Evolutionary conservation across 164 flowering plant species (phyloP), one percentile per base, ranked within the genome.

Genomic region (Sextonia rubra): DNA sequence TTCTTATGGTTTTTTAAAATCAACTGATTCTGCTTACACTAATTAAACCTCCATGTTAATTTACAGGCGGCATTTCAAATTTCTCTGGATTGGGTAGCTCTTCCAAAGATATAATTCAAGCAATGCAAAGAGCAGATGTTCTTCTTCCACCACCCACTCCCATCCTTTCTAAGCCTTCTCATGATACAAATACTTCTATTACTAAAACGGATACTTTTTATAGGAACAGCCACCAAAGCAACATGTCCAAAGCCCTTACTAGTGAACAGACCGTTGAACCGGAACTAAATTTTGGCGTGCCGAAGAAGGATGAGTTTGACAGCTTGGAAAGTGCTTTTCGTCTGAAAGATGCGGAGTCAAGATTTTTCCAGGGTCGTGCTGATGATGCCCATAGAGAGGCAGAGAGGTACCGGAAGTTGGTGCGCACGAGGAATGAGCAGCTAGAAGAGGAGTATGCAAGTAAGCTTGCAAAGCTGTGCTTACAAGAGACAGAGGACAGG

Each of bases 361-460:
- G 86, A 76, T 90, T 95, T 97, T 95, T 93, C 80, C 94, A 93
- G 76, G 84, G 44, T 77, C 83, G 84, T n/a, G 97, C 98, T 22
- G 99, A 93, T 75, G 97, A 93, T 26, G 98, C 99, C 12, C 78
- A 89, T 30, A 84, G 87, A 71, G 98, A 93, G 67, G 93, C 96
- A 3, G 99, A 95, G 68, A 75, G 79, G 20, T 87, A 73, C 78
- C 75, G 76, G n/a, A 73, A 81, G 65, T 79, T 91, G 83, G 87
- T 86, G 18, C 78, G 82, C n/a, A 72, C 80, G 2, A 85, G 78
- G 70, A 80, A 75, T 27, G 91, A 86, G 76, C 86, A 87, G 69
- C 70, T 93, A 81, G 99, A 95, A 47, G 97, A 88, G 75, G 97
- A 93, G 60, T 91, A 93, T 56, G 68, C 88, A 0, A 83, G 83